Base-by-base conservation (phyloP, 371 early-diverging fungal genomes). In the Rhizopus stolonifer region DNA sequence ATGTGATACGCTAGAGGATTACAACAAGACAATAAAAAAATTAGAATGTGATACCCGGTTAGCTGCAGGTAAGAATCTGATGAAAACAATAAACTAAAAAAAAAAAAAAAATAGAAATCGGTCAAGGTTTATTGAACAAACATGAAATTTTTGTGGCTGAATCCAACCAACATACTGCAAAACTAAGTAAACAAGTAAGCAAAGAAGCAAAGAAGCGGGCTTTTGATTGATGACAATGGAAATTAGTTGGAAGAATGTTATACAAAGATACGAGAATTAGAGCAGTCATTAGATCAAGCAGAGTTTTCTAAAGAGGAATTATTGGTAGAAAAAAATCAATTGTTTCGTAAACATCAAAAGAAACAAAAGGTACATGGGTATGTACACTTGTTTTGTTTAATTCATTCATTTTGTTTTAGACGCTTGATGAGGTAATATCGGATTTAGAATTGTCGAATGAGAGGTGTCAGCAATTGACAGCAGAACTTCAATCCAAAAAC, bases 371-470 rank as follows among this genome's bases (percentile, higher is more conserved):
- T 73, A 59, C 23, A 26, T 10, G 4, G 7, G 10, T 29, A 29
- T 29, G 10, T 10, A 29, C 31, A 29, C 31, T 7, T 7, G 10
- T 10, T 10, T 4, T 10, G 4, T 10, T 29, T 10, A 29, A 29
- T 10, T 29, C 26, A 26, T 34, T 11, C 31, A 4, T 17, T 44
- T 23, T n/a, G 8, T 21, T 52, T 38, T 32, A 72, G 72, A 66
- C 65, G 7, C 42, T 75, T 32, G 58, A 67, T 46, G 66, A 67
- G 43, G 69, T 70, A 10, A 48, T 60, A 10, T 40, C 60, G 2
- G 71, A 77, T 58, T 52, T 77, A 9, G 74, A 77, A 38, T 53
- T 46, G 13, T 52, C 61, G 1, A 71, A 71, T 46, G 60, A 54
- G 19, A 61, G 62, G 42, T 71, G 71, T 54, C 40, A 59, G 21